Evolutionary conservation across 176 grass and related monocot species (phyloP).

Genomic region (Typha latifolia): DNA sequence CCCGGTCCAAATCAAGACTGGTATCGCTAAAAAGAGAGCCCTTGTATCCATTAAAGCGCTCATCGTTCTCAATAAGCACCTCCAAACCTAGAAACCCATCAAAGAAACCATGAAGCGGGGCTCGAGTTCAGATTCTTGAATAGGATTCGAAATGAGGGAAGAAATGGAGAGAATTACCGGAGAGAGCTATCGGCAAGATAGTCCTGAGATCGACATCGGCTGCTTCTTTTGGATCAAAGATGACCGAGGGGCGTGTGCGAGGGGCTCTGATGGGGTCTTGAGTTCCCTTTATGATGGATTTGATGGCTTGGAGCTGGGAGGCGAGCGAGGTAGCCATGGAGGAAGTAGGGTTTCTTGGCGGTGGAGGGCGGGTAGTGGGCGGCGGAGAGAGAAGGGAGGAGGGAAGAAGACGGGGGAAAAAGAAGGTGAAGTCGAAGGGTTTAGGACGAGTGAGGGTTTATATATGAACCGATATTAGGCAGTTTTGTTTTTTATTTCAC

Average conservation of each 20-base stretch:
- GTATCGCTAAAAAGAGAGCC: conserved; percentile 68
- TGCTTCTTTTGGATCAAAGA: conserved; percentile 64
- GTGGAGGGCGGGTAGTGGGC: too few species aligned
- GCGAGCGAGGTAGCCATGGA: conserved; percentile 49
- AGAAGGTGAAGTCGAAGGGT: too few species aligned
- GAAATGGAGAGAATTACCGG: conserved; percentile 25
- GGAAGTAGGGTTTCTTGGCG: not conserved
- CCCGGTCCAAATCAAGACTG: conserved; percentile 68
- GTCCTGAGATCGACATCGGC: conserved; percentile 64
- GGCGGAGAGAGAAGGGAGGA: too few species aligned
- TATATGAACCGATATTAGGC: too few species aligned
- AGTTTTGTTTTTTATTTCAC: too few species aligned
- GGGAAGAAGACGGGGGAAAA: too few species aligned
- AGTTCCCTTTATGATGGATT: conserved; percentile 37
- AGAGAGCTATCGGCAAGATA: conserved; percentile 69
- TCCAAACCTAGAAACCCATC: conserved; percentile 94
- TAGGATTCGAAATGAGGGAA: not conserved
- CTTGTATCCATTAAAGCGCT: conserved; percentile 48
- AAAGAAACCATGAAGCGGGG: conserved; percentile 14
- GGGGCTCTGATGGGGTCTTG: conserved; percentile 32
- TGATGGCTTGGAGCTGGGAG: conserved; percentile 75
- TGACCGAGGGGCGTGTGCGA: conserved; percentile 57
- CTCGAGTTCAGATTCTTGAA: not conserved
- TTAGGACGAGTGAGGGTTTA: too few species aligned
- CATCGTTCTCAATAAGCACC: conserved; percentile 41